Percentiles rank a stretch among this genome's conserved stretches.
These are phyloP conservation scores for Amborella trichopoda DNA, from an alignment of 164 flowering plant species.

Conservation along the genomic window DNA sequence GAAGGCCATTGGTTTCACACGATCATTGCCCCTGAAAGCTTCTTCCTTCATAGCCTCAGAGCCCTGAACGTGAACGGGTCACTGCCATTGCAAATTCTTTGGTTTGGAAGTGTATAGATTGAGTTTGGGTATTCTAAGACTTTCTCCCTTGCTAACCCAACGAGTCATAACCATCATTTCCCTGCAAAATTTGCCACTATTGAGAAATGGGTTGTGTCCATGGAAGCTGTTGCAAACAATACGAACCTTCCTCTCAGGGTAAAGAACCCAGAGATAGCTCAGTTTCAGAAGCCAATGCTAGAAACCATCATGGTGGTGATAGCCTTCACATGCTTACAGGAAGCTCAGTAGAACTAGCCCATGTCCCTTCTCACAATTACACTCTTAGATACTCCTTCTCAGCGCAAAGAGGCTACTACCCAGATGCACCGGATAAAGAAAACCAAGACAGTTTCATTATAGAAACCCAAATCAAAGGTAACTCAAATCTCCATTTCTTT, in stretches of 20 bases:
- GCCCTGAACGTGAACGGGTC: no score
- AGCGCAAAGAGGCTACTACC: constrained; percentile 81
- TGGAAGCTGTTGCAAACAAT: constrained; percentile 55
- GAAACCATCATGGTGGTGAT: constrained; percentile 4
- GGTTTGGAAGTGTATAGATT: no score
- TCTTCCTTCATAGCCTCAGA: no score
- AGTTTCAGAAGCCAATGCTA: constrained; percentile 9
- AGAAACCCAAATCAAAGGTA: constrained; percentile 56
- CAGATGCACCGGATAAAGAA: constrained; percentile 74
- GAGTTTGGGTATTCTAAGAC: no score
- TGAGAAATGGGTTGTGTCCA: constrained; percentile 69
- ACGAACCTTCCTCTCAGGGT: constrained; percentile 28
- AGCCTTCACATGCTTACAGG: constrained; percentile 24
- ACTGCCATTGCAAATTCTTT: no score
- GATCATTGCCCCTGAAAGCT: no score
- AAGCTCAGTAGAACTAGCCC: constrained; percentile 34
- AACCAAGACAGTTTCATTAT: constrained; percentile 87
- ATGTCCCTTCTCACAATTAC: constrained; percentile 61
- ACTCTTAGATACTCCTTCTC: constrained; percentile 54
- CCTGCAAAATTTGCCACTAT: no score
- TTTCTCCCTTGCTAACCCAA: no score
- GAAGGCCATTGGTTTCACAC: no score
- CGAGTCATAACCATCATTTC: no score
- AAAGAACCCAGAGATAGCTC: constrained; percentile 15
- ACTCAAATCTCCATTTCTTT: constrained; percentile 90